A percentile compares a stretch with the other conserved stretches of the same genome.
These are phyloP conservation scores for Annulohypoxylon moriforme DNA, from an alignment of 495 filamentous ascomycete genomes.

Conservation along the genomic window DNA sequence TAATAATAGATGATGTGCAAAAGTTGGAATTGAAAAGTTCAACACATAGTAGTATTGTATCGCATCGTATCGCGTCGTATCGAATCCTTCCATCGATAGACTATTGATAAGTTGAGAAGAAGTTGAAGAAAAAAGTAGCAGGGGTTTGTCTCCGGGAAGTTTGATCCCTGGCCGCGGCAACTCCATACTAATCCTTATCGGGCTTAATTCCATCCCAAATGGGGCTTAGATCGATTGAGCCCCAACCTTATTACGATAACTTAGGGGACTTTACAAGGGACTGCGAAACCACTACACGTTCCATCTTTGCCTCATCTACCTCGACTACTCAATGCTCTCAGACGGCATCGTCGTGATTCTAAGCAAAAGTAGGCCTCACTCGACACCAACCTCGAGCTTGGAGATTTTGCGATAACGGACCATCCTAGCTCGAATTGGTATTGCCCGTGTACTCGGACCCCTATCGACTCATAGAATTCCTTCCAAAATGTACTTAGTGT, in stretches of 20 bases:
- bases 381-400: slow-evolving; percentile 1
- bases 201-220: slow-evolving; percentile 10
- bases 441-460: slow-evolving; percentile 34
- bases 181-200: slow-evolving; percentile 27
- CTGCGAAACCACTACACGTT: slow-evolving; percentile 51
- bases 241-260: slow-evolving; percentile 43
- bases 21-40: not conserved
- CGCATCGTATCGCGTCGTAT: slow-evolving; percentile 4
- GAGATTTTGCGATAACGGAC: slow-evolving; percentile 18
- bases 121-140: slow-evolving; percentile 26
- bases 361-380: slow-evolving; percentile 3
- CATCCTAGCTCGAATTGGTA: slow-evolving; percentile 37
- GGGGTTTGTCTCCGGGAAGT: slow-evolving; percentile 37
- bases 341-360: slow-evolving; percentile 25
- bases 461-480: slow-evolving; percentile 21
- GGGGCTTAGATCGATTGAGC: slow-evolving; percentile 30
- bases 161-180: slow-evolving; percentile 25
- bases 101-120: slow-evolving; percentile 17
- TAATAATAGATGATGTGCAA: slow-evolving; percentile 3
- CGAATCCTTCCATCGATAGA: slow-evolving; percentile 21
- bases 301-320: slow-evolving; percentile 53
- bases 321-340: slow-evolving; percentile 43
- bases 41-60: not conserved
- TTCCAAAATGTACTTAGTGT: slow-evolving; percentile 21
- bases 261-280: slow-evolving; percentile 43